Conservation (phyloP, 192 early-diverging fungal genomes). For the Podila horticola region DNA sequence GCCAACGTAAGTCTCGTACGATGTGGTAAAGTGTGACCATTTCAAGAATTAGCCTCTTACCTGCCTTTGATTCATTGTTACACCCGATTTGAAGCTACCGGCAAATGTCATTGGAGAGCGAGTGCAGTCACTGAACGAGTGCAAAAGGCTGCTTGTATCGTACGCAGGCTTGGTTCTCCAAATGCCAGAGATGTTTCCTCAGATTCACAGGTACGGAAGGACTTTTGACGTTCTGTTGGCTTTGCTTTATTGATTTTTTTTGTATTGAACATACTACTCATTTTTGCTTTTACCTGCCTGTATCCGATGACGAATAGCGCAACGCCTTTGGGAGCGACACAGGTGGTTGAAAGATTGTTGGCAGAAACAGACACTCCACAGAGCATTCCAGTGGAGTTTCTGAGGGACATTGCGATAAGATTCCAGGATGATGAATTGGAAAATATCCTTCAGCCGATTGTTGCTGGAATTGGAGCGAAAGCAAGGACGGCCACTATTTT, state of each 20-base stretch:
- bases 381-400: slow-evolving; percentile 72
- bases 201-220: slow-evolving; percentile 59
- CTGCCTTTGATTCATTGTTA: slow-evolving; percentile 5
- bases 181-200: slow-evolving; percentile 92
- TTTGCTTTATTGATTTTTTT: neutral
- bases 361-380: slow-evolving; percentile 66
- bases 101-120: slow-evolving; percentile 66
- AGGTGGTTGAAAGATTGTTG: slow-evolving; percentile 60
- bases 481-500: slow-evolving; percentile 31
- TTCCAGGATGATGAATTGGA: slow-evolving; percentile 76
- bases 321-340: slow-evolving; percentile 50
- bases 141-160: slow-evolving; percentile 75
- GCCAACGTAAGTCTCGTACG: slow-evolving; percentile 48
- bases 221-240: neutral
- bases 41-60: slow-evolving; percentile 5
- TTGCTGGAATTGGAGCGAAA: slow-evolving; percentile 59
- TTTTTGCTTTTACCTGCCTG: too few species aligned
- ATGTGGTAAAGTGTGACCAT: slow-evolving; percentile 11
- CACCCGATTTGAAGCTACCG: slow-evolving; percentile 57
- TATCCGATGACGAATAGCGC: neutral
- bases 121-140: slow-evolving; percentile 63
- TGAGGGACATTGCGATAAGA: slow-evolving; percentile 64
- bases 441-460: slow-evolving; percentile 64
- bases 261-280: neutral
- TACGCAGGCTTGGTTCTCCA: slow-evolving; percentile 88